Base-by-base conservation (phyloP, 768 basidiomycete species). In the Epithele typhae region DNA sequence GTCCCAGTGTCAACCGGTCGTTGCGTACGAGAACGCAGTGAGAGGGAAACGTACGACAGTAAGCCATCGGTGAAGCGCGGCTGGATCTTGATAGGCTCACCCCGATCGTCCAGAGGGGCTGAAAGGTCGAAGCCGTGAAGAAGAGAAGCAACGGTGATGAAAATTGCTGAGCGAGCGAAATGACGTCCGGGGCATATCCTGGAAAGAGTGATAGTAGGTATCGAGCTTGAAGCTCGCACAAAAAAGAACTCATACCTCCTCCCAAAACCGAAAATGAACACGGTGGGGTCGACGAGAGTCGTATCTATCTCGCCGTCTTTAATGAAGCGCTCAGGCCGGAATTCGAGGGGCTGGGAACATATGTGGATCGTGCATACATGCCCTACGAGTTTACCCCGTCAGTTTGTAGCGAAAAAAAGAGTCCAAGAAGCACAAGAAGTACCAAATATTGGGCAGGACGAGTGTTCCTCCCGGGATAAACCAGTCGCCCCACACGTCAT, bases 401-500 rank as follows among this genome's bases (percentile, higher is more conserved):
- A 12, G 5, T 14, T n/a, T 38, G 37, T 38, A 11, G 18, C 37
- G 12, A 22, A 17, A 11, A 21, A 38, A 19, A 12, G 21, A 23
- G 12, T 38, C 8, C 4, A 21, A 21, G 23, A 1, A 12, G 37
- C 8, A 9, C 9, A 5, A 14, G 18, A 38, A 22, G n/a, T 14
- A 52, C 54, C 54, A 55, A n/a, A 43, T 34, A 40, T 55, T 55
- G 6, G 45, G 39, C 14, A 60, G 30, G 2, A 58, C 37, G 3
- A 45, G 38, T 2, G 53, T 39, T 5, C 66, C 65, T 37, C 61
- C 59, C 0, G 67, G 68, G 25, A 73, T 70, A 44, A 64, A 70
- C 34, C 66, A 53, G 3, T 68, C 70, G 3, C 58, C 53, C 45
- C 70, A 70, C 3, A 65, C 68, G 55, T 69, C 68, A 47, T 72